Evolutionary conservation across 345 rosid species (phyloP).

Genomic region (Diplotaxis tenuifolia): DNA sequence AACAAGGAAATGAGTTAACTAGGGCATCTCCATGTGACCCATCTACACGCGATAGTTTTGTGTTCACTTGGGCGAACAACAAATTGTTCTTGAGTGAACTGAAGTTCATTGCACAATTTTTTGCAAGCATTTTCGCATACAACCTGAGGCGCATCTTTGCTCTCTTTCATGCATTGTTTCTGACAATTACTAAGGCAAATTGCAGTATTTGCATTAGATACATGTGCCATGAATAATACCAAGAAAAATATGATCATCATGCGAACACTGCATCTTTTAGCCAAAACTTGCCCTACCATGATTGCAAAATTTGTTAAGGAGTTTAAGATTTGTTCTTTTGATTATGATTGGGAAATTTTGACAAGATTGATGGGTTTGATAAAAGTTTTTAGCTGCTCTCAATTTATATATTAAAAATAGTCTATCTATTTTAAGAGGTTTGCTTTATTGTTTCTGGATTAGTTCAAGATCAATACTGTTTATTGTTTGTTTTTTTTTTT

Average conservation of each 20-base stretch:
- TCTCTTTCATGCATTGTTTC: background rate
- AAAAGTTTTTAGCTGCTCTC: background rate
- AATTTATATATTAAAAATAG: background rate
- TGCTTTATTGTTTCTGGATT: background rate
- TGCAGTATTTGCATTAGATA: background rate
- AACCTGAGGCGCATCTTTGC: background rate
- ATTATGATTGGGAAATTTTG: background rate
- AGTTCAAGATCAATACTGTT: background rate
- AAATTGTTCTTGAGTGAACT: background rate
- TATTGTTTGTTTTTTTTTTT: background rate
- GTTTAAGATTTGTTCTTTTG: background rate
- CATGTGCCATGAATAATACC: background rate
- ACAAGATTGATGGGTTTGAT: background rate
- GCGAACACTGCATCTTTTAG: background rate
- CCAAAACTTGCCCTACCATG: background rate
- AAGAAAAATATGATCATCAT: background rate
- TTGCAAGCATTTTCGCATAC: constrained; percentile 3
- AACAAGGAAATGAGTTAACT: background rate
- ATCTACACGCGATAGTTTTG: background rate
- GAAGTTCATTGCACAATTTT: background rate
- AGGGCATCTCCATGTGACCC: background rate
- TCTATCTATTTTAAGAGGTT: background rate
- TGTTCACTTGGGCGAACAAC: background rate
- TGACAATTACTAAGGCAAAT: background rate
- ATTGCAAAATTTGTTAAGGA: background rate